Evolutionary conservation across 1,284 basidiomycete species (phyloP).

Genomic region (Cutaneotrichosporon arboriforme): DNA sequence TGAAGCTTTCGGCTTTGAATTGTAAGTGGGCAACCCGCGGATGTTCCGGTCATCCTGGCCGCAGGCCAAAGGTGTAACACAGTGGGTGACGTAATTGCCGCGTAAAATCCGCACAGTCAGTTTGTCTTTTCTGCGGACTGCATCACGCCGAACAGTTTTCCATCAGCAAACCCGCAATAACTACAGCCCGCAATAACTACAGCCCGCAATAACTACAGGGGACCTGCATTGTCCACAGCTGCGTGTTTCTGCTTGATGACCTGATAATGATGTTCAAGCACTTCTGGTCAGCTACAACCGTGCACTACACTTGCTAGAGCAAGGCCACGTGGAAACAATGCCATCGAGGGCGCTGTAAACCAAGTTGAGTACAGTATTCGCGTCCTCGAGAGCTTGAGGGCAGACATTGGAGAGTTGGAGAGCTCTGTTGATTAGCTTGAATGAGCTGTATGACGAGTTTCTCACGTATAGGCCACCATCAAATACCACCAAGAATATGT

Average conservation of each 20-base stretch:
- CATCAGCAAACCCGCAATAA: neutral
- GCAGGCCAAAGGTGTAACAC: too few species aligned
- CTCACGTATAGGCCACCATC: conserved; percentile 21
- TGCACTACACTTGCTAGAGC: neutral
- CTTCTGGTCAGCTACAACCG: neutral
- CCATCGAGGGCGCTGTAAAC: conserved; percentile 6
- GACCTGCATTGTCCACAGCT: too few species aligned
- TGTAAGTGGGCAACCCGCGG: too few species aligned
- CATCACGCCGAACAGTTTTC: too few species aligned
- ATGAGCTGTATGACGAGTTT: neutral
- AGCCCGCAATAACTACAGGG: too few species aligned
- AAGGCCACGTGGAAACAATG: conserved; percentile 6
- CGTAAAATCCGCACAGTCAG: too few species aligned
- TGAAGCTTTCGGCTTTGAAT: too few species aligned
- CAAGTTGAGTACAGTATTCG: neutral
- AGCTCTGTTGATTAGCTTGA: neutral
- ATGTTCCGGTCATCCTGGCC: too few species aligned
- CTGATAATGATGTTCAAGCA: conserved; percentile 4
- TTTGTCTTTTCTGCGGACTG: too few species aligned
- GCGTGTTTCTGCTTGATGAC: neutral
- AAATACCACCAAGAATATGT: conserved; percentile 22
- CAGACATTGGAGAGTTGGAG: neutral
- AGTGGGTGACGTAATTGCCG: too few species aligned
- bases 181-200: too few species aligned
- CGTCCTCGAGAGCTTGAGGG: neutral